Percentiles rank a stretch among this genome's conserved stretches.
phyloP scores from a whole-genome alignment of 2,329 filamentous ascomycete genomes.

The Pyricularia pennisetigena region DNA sequence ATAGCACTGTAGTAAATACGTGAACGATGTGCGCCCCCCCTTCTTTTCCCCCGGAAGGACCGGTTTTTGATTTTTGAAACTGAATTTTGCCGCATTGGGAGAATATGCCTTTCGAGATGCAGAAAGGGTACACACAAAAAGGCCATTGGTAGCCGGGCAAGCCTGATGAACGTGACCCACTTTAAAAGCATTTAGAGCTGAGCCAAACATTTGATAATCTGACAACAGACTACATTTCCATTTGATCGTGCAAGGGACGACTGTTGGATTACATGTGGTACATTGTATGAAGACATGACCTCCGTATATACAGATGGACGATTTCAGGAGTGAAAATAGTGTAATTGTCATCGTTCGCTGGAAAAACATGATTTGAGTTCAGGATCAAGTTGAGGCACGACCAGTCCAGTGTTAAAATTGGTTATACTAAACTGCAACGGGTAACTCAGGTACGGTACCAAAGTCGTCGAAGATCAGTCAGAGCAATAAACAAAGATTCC shows the following conservation, averaged over 20 bases:
- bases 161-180: too few species aligned
- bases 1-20: too few species aligned
- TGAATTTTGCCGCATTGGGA: too few species aligned
- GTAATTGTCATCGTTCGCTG: neutral
- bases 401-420: neutral
- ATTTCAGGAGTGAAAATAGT: neutral
- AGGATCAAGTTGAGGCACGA: neutral
- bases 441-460: conserved; percentile 29
- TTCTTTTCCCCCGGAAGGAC: too few species aligned
- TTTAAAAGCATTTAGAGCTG: too few species aligned
- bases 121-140: too few species aligned
- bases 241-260: neutral
- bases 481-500: conserved; percentile 69
- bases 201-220: too few species aligned
- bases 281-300: neutral
- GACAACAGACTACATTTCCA: neutral
- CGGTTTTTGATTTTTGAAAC: too few species aligned
- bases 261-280: neutral
- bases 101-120: too few species aligned
- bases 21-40: too few species aligned
- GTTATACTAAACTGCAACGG: neutral
- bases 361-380: neutral
- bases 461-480: conserved; percentile 56
- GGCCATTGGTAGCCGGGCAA: too few species aligned
- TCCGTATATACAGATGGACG: neutral